These are phyloP conservation scores for Aquilaria agallochum DNA, from an alignment of 441 rosid species.

Conservation along the genomic window DNA sequence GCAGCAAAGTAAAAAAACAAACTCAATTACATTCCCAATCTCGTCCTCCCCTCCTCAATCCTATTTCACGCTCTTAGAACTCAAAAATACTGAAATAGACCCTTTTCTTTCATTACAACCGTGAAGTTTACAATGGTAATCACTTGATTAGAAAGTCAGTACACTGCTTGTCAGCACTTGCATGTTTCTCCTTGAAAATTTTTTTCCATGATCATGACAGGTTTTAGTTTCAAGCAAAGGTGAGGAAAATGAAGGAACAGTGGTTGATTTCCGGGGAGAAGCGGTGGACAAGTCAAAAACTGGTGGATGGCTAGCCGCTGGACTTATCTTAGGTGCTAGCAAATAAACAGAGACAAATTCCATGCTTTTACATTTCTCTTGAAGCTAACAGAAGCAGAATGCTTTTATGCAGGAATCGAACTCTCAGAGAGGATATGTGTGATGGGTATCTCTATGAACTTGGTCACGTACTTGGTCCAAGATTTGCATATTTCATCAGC, in stretches of 20 bases:
- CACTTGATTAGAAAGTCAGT: too few relatives aligned
- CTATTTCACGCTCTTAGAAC: too few relatives aligned
- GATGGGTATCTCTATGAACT: conserved; percentile 86
- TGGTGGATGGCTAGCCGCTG: conserved; percentile 93
- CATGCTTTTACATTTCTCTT: neutral
- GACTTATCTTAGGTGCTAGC: conserved; percentile 63
- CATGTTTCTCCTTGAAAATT: neutral
- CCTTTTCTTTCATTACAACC: too few relatives aligned
- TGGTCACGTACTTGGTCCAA: conserved; percentile 84
- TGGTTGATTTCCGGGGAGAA: conserved; percentile 56
- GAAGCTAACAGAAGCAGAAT: neutral
- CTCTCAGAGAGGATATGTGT: conserved; percentile 86
- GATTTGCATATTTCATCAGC: conserved; percentile 73
- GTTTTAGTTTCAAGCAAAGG: conserved; percentile 48
- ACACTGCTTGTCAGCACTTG: neutral
- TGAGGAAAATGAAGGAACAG: conserved; percentile 32
- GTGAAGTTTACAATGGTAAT: too few relatives aligned
- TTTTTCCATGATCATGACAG: conserved; percentile 23
- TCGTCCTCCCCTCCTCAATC: too few relatives aligned
- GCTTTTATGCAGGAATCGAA: conserved; percentile 57
- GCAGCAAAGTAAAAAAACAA: too few relatives aligned
- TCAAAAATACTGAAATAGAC: too few relatives aligned
- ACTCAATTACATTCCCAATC: too few relatives aligned
- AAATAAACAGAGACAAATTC: neutral
- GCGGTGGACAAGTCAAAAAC: conserved; percentile 72